These are phyloP conservation scores for Quercus tomentella DNA, from an alignment of 331 rosid species.

Conservation along the genomic window DNA sequence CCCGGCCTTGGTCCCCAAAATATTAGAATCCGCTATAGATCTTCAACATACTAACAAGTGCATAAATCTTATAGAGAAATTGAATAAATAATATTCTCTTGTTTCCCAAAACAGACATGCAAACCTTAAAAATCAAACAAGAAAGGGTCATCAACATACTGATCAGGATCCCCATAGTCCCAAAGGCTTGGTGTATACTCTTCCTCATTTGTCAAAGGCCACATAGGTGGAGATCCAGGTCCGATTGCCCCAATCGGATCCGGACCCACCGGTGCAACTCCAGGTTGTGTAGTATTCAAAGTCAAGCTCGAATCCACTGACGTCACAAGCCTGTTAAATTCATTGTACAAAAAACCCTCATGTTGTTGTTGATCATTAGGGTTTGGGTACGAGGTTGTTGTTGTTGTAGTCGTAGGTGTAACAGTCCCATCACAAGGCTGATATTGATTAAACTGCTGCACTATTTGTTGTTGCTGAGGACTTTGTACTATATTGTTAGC, in stretches of 20 bases:
- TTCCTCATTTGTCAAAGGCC: slow-evolving; percentile 55
- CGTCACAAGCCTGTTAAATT: slow-evolving; percentile 25
- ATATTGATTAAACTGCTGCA: slow-evolving; percentile 18
- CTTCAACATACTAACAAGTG: not conserved
- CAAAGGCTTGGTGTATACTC: slow-evolving; percentile 49
- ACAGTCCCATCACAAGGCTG: slow-evolving; percentile 3
- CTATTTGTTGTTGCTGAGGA: slow-evolving; percentile 11
- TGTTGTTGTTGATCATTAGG: slow-evolving; percentile 6
- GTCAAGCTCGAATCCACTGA: slow-evolving; percentile 24
- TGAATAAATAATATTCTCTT: not conserved
- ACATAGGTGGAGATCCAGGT: slow-evolving; percentile 52
- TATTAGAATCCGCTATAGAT: no score
- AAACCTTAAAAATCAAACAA: slow-evolving; percentile 50
- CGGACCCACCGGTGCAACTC: slow-evolving; percentile 31
- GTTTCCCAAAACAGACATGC: not conserved
- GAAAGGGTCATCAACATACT: slow-evolving; percentile 43
- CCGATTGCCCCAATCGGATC: slow-evolving; percentile 41
- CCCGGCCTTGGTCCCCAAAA: no score
- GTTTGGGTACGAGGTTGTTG: not conserved
- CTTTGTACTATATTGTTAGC: slow-evolving; percentile 8
- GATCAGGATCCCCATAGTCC: slow-evolving; percentile 72
- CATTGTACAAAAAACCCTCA: slow-evolving; percentile 19
- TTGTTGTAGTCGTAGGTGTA: not conserved
- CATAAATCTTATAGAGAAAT: not conserved
- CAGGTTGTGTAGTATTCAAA: slow-evolving; percentile 18